phyloP scores from a whole-genome alignment of 352 stramenopile species.

The Aphanomyces astaci region DNA sequence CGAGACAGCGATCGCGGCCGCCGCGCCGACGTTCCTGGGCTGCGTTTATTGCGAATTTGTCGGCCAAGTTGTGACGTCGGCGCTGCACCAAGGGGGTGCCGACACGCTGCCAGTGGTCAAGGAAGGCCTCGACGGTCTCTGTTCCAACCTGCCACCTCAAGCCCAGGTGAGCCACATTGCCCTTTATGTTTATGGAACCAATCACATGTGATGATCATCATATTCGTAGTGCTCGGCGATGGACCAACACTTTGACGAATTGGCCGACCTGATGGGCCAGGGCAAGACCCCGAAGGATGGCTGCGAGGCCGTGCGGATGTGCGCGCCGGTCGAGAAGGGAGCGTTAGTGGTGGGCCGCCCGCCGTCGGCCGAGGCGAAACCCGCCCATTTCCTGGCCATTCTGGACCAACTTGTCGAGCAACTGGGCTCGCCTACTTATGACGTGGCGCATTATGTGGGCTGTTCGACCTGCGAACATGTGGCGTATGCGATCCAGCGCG shows the following conservation, averaged over 20 bases:
- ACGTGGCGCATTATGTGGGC: neutral
- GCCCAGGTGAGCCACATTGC: conserved; percentile 28
- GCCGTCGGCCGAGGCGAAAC: neutral
- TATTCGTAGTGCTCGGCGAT: conserved; percentile 46
- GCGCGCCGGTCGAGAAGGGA: conserved; percentile 16
- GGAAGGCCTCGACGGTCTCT: conserved; percentile 64
- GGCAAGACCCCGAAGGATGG: conserved; percentile 56
- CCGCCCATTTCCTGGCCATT: neutral
- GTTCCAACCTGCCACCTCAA: conserved; percentile 50
- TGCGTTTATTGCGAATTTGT: conserved; percentile 78
- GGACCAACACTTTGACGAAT: conserved; percentile 67
- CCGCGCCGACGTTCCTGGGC: conserved; percentile 27
- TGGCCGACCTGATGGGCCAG: conserved; percentile 44
- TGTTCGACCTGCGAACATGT: neutral
- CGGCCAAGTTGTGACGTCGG: conserved; percentile 46
- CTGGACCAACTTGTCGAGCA: neutral
- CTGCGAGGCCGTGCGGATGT: conserved; percentile 51
- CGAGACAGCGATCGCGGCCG: neutral
- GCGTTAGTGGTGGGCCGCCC: neutral
- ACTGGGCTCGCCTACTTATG: neutral
- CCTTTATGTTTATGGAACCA: neutral
- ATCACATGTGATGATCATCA: too few relatives aligned
- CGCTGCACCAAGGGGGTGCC: conserved; percentile 32
- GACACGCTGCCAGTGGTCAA: conserved; percentile 51
- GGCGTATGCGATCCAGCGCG: conserved; percentile 1